Evolutionary conservation across 345 rosid species (phyloP), one percentile per base, ranked within the genome.

Genomic region (Brassica nigra): DNA sequence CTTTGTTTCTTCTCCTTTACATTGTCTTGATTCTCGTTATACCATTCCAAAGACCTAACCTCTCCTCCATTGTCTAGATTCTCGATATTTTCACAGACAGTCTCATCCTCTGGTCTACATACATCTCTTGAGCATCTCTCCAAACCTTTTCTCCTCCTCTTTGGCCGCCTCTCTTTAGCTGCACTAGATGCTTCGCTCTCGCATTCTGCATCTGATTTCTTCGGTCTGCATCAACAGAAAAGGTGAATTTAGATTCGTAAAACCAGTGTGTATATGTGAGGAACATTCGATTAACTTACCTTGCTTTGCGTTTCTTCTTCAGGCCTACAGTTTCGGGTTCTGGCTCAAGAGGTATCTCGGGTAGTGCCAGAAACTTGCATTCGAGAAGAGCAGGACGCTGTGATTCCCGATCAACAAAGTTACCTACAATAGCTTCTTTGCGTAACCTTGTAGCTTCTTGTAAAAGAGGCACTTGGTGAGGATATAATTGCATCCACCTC

Each of bases 361-460:
- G 86, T 62, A 72, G 55, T 15, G 88, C 82, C 76, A 87, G 61
- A 63, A 91, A 88, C 84, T 90, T 89, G 36, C 75, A 77, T 47
- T 88, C 84, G 76, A 86, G 84, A 63, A 89, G 87, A 57, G 88
- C 85, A 54, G 98, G 97, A 28, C 98, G 93, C 75, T 93, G 96
- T 9, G 87, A 78, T 76, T 91, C 96, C 47, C 95, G 82, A 76
- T 95, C 99, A 14, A 95, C 99, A 82, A 93, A 95, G 85, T 95
- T 95, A 62, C 92, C 66, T 49, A 88, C 86, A 64, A 85, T 76
- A 61, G 88, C 87, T 55, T 82, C 81, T 74, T 77, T 89, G 36
- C 80, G 88, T 20, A 83, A 76, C 78, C 75, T 90, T 70, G 82
- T 86, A 71, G 93, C 94, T 52, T 83, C 90, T 78, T 80, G 85